These are phyloP conservation scores for Globisporangium okanoganense DNA, from an alignment of 352 stramenopile species.

Conservation along the genomic window DNA sequence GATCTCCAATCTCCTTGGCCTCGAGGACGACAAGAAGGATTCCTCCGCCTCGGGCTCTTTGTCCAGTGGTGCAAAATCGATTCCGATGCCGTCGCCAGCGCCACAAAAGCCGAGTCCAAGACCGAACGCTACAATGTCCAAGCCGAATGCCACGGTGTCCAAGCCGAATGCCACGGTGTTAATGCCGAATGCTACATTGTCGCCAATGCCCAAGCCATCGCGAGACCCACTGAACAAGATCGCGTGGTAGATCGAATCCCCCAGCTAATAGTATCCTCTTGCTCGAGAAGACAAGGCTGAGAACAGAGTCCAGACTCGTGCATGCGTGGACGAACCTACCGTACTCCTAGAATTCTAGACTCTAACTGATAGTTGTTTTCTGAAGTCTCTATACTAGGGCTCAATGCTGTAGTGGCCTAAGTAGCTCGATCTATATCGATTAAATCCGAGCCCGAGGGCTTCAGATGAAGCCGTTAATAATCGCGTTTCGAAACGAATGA, in stretches of 20 bases:
- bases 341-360: no score
- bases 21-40: background rate
- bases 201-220: background rate
- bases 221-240: background rate
- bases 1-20: background rate
- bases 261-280: background rate
- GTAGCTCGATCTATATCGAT: no score
- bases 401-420: no score
- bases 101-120: background rate
- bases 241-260: background rate
- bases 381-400: no score
- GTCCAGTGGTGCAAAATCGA: background rate
- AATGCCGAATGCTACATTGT: background rate
- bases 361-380: no score
- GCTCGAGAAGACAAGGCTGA: background rate
- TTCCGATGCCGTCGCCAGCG: background rate
- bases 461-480: no score
- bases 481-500: no score
- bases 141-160: no score
- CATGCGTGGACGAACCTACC: no score
- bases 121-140: background rate
- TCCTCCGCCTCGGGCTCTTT: background rate
- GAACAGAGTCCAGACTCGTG: no score
- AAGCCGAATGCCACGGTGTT: no score
- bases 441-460: no score